Evolutionary conservation across 352 stramenopile genomes (phyloP).

Genomic region (Globisporangium spiculum): DNA sequence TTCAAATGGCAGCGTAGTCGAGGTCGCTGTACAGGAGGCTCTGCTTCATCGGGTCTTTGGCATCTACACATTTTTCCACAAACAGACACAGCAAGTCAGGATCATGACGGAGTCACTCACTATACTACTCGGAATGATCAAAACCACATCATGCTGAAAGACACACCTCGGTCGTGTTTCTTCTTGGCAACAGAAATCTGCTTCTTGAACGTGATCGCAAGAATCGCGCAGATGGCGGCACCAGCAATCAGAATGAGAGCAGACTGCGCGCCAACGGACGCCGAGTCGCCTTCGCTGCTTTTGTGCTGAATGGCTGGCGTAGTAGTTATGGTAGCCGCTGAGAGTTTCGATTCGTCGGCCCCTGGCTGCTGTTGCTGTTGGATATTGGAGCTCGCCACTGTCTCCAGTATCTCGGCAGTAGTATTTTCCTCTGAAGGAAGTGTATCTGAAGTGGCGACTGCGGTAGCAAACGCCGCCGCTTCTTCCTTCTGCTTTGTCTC

Average conservation of each 20-base stretch:
- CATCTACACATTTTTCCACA: neutral
- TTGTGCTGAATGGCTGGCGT: neutral
- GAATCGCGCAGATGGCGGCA: neutral
- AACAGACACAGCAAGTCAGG: neutral
- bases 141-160: neutral
- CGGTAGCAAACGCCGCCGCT: neutral
- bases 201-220: neutral
- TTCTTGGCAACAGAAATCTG: neutral
- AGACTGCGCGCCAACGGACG: neutral
- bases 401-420: neutral
- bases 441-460: neutral
- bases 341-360: neutral
- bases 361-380: neutral
- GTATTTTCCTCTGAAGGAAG: neutral
- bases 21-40: constrained; percentile 66
- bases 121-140: neutral
- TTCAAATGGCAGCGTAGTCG: constrained; percentile 74
- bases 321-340: neutral
- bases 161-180: neutral
- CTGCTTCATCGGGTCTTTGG: constrained; percentile 43
- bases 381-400: neutral
- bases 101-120: neutral
- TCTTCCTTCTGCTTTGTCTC: neutral
- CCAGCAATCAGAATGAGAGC: neutral
- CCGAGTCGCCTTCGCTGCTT: neutral